Base-by-base conservation (phyloP, 257 asterid species). In the Osmanthus fragrans region DNA sequence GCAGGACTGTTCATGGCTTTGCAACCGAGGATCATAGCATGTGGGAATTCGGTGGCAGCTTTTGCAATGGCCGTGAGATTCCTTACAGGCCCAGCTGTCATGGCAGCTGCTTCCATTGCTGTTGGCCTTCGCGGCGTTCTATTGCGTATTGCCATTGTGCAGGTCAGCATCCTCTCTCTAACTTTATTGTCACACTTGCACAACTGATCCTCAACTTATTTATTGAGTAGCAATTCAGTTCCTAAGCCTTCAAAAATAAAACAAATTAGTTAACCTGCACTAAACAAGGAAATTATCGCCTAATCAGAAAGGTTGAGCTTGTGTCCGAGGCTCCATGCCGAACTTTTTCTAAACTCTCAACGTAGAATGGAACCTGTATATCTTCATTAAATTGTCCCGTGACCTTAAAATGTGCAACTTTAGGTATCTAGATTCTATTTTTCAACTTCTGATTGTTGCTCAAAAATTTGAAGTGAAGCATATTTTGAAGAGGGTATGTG, bases 61-160 rank as follows among this genome's bases (percentile, higher is more conserved):
- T 85, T 85, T 81, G 79, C 90, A 0, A 85, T 85, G 89, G 89
- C 89, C 76, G 90, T 87, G 77, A 87, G 90, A 85, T 87, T 87
- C 85, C 89, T 87, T 83, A 77, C 87, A 49, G 90, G 90, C 34
- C 90, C 90, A 80, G 90, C 90, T 85, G 87, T 87, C 76, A 87
- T 87, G 90, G 90, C 89, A 60, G 90, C 86, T 73, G 83, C 90
- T 78, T 87, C 90, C 82, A 79, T 83, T 79, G 87, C 81, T 75
- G 90, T 87, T 81, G 90, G 90, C 19, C 90, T 87, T 74, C 89
- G 87, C 4, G 90, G 90, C 29, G 87, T 75, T 67, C 89, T 87
- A 39, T 45, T 87, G 60, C 90, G 83, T 64, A 85, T 87, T 45
- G 90, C 90, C 70, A 87, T 87, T 81, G 90, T 87, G 11, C 90